Conservation (phyloP, 139 green algal genomes). For the Picochlorum sp. region DNA sequence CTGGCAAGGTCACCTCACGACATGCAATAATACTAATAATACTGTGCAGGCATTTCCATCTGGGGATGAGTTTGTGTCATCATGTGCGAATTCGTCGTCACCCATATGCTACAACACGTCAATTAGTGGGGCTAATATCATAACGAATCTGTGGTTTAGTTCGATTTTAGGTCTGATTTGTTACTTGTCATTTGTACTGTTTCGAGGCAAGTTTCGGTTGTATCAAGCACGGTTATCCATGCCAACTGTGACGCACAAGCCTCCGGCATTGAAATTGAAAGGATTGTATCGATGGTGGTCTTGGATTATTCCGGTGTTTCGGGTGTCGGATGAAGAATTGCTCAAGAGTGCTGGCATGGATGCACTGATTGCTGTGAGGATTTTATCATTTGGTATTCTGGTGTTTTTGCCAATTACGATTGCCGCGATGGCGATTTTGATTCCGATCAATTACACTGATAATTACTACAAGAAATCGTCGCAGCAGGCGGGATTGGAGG, state of each 20-base stretch:
- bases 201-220: slow-evolving; percentile 21
- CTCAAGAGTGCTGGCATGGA: slow-evolving; percentile 40
- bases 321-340: slow-evolving; percentile 33
- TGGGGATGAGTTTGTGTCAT: slow-evolving; percentile 2
- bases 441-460: slow-evolving; percentile 24
- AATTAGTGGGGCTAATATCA: slow-evolving; percentile 24
- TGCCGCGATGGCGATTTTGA: slow-evolving; percentile 17
- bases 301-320: slow-evolving; percentile 43
- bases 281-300: slow-evolving; percentile 19
- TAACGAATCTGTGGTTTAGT: slow-evolving; percentile 30
- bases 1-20: too few species aligned
- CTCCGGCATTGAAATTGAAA: slow-evolving; percentile 14
- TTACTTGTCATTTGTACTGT: slow-evolving; percentile 24
- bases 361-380: slow-evolving; percentile 25
- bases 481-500: neutral
- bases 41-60: neutral
- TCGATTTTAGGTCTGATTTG: slow-evolving; percentile 11
- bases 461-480: neutral
- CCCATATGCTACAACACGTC: slow-evolving; percentile 32
- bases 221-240: slow-evolving; percentile 26
- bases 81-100: slow-evolving; percentile 17
- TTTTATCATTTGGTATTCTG: slow-evolving; percentile 31
- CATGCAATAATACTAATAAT: too few species aligned
- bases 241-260: slow-evolving; percentile 22
- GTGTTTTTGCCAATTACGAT: slow-evolving; percentile 40